Evolutionary conservation across 345 rosid genomes (phyloP), one percentile per base, ranked within the genome.

Genomic region (Sisymbrium irio): DNA sequence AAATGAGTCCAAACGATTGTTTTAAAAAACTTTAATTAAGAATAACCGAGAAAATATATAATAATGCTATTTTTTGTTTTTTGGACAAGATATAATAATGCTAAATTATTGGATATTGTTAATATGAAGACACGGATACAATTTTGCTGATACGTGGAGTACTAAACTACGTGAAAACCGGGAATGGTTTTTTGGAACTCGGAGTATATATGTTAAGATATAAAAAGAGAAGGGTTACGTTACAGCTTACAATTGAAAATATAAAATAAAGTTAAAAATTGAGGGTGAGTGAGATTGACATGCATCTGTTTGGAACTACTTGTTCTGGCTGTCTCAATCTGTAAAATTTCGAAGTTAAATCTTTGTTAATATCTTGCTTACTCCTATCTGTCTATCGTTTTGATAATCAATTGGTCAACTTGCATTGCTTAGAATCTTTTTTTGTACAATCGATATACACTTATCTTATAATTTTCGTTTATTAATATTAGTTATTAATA

Each of bases 211-310:
- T 27, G n/a, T 65, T 7, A 22, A 70, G 15, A 44, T 32, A 17
- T 2, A 22, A 1, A 22, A 53, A 33, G 5, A 47, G 32, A 36
- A 2, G 39, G 39, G 40, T 51, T 67, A 69, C 50, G 74, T 51
- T 60, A 53, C 57, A 30, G 9, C 54, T 49, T 49, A 22, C 53
- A 47, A 10, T 3, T 18, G 10, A 36, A 35, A 35, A 35, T 7
- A 35, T 7, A 35, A 7, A 17, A 50, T 32, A 39, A 59, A 13
- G 33, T 30, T 32, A 32, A 32, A 72, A 58, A 39, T 9, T 13
- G 58, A 59, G 54, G 70, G 69, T n/a, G 51, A 76, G 59, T 51
- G 65, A 76, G 69, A 61, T 68, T 68, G 70, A 44, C 58, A 76
- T 62, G 59, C 58, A 5, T 44, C 51, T 76, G 63, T 41, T 69